Percentiles rank a stretch among this genome's conserved stretches.
Evolutionary conservation across 1,284 basidiomycete species (phyloP).

Genomic region (Ceratobasidium sp.): DNA sequence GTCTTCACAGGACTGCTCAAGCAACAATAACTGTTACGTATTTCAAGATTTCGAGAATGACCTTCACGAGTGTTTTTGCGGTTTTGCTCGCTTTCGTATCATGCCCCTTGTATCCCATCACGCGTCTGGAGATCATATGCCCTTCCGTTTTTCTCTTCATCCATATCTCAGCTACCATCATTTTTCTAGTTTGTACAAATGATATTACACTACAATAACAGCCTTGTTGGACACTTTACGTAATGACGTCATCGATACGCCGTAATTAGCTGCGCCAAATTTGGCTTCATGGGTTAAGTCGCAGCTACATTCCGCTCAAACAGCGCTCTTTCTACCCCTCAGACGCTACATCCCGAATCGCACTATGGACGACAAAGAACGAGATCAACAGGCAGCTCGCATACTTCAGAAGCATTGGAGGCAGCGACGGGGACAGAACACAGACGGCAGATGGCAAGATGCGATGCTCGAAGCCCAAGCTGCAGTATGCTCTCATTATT

Average conservation of each 20-base stretch:
- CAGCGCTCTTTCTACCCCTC: not conserved
- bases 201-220: slow-evolving; percentile 30
- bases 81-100: slow-evolving; percentile 35
- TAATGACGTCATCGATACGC: slow-evolving; percentile 19
- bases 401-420: slow-evolving; percentile 26
- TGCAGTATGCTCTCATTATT: slow-evolving; percentile 49
- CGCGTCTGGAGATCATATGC: slow-evolving; percentile 14
- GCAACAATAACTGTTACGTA: slow-evolving; percentile 31
- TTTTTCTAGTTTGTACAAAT: slow-evolving; percentile 35
- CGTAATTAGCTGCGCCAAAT: not conserved
- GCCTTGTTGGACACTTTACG: slow-evolving; percentile 15
- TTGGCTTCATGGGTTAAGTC: not conserved
- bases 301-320: not conserved
- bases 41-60: slow-evolving; percentile 35
- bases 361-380: not conserved
- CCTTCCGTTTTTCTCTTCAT: not conserved
- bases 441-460: slow-evolving; percentile 58
- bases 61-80: slow-evolving; percentile 8
- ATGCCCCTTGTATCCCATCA: slow-evolving; percentile 37
- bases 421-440: slow-evolving; percentile 48
- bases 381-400: slow-evolving; percentile 5
- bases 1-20: slow-evolving; percentile 61
- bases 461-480: slow-evolving; percentile 53
- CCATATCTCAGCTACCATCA: slow-evolving; percentile 23
- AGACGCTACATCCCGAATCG: not conserved